Evolutionary conservation across 2,329 filamentous ascomycete species (phyloP).

Genomic region (Aureobasidium sp.): DNA sequence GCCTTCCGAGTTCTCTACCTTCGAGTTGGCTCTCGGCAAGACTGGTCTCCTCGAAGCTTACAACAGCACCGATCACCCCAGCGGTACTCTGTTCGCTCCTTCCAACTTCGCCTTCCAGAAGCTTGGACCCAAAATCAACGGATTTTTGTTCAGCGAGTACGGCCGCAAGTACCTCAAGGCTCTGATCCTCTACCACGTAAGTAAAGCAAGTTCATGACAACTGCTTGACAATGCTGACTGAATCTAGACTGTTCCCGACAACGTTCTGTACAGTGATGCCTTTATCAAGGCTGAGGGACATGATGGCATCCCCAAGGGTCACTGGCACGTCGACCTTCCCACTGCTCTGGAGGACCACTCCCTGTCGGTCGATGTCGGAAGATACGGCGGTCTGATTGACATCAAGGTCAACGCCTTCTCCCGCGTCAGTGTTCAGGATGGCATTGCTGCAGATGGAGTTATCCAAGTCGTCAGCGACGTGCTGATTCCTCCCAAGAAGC

Average conservation of each 20-base stretch:
- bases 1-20: constrained; percentile 67
- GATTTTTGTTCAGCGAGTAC: constrained; percentile 71
- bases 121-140: constrained; percentile 64
- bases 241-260: constrained; percentile 50
- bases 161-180: constrained; percentile 70
- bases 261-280: constrained; percentile 75
- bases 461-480: constrained; percentile 68
- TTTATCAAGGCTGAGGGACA: constrained; percentile 46
- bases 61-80: constrained; percentile 45
- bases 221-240: not conserved
- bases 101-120: constrained; percentile 70
- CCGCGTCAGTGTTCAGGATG: constrained; percentile 58
- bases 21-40: constrained; percentile 64
- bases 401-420: constrained; percentile 70
- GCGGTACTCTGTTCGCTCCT: constrained; percentile 73
- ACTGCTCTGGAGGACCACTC: constrained; percentile 60
- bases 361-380: constrained; percentile 61
- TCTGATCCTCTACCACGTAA: constrained; percentile 30
- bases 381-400: constrained; percentile 57
- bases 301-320: constrained; percentile 33
- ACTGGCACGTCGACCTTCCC: constrained; percentile 60
- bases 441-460: constrained; percentile 67
- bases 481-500: constrained; percentile 63
- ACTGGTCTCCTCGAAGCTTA: constrained; percentile 59
- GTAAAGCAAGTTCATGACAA: not conserved